Evolutionary conservation across 2,329 filamentous ascomycete species (phyloP).

Genomic region (Mycocentrospora acerina): DNA sequence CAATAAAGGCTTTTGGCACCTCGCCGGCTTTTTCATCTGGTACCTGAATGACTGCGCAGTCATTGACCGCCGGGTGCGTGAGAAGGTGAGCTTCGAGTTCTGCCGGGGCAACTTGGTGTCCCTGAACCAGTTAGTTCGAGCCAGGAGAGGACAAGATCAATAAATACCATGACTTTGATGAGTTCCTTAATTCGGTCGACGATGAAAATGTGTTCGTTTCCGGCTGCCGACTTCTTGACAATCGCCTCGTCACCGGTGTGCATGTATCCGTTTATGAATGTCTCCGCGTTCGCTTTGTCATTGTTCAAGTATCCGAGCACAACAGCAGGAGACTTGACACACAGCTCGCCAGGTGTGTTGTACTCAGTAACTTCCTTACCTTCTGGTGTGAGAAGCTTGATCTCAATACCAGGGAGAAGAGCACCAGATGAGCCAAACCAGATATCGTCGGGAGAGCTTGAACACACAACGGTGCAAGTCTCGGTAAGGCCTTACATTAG

Average conservation of each 20-base stretch:
- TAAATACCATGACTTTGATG: conserved; percentile 80
- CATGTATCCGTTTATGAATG: conserved; percentile 77
- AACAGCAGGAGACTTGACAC: conserved; percentile 69
- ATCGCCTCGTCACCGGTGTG: conserved; percentile 71
- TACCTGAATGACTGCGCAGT: conserved; percentile 76
- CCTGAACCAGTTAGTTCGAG: conserved; percentile 50
- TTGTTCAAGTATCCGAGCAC: conserved; percentile 86
- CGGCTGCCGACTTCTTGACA: conserved; percentile 59
- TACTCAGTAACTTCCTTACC: conserved; percentile 70
- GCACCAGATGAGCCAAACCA: conserved; percentile 72
- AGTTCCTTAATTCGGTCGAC: conserved; percentile 80
- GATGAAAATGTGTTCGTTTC: conserved; percentile 80
- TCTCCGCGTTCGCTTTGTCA: conserved; percentile 77
- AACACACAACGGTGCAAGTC: conserved; percentile 68
- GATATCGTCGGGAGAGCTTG: conserved; percentile 63
- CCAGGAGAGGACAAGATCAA: no score
- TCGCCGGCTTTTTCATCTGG: conserved; percentile 64
- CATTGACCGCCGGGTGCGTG: conserved; percentile 71
- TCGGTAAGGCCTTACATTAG: conserved; percentile 67
- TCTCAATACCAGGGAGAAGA: conserved; percentile 65
- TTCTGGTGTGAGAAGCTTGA: conserved; percentile 67
- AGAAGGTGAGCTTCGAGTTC: conserved; percentile 81
- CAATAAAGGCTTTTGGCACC: conserved; percentile 64
- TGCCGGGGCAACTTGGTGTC: conserved; percentile 79
- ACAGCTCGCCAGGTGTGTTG: conserved; percentile 76